Evolutionary conservation across 1,284 basidiomycete genomes (phyloP), one percentile per base, ranked within the genome.

Genomic region (Ustilago trichophora): DNA sequence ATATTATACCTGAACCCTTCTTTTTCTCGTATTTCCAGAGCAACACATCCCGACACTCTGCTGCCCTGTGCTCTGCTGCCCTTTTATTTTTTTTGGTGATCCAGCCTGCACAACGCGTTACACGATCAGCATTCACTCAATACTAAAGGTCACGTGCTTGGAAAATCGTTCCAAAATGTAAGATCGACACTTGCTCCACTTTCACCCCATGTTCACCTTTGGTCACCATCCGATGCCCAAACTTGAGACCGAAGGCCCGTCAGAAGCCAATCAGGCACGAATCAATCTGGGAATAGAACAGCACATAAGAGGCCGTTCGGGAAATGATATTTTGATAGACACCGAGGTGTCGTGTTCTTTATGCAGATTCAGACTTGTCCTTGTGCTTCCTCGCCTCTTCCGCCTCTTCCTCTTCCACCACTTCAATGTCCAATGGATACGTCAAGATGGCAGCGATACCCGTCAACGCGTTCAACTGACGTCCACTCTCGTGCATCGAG

Each of bases 401-500:
- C 15, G 60, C 64, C 81, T 96, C 93, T 9, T 81, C 80, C 46
- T 77, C 77, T 44, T 80, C 78, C 34, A 87, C 76, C 24, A 82
- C 77, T 82, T 98, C 96, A 16, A 98, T 85, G 78, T 99, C 96
- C 22, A 99, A 84, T 1, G 96, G 96, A 82, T 93, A 99, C 1
- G 92, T 97, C 53, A 99, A 83, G 53, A 98, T 92, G 2, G 96
- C 95, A 10, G 95, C 95, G 33, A 98, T 89, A 1, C 96, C 96
- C 5, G 93, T 94, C 41, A 98, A 82, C 68, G 94, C 90, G 82
- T 98, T 98, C 24, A 99, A 85, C 82, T 98, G 78, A 19, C 72
- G 69, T 18, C 96, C 96, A 22, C 91, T 92, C 82, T 98, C 95
- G 82, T 99, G 96, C 95, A 98, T 97, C 75, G 92, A 95, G 7